These are phyloP conservation scores for Hypoxylon sp. DNA, from an alignment of 2,329 filamentous ascomycete species.

Conservation along the genomic window DNA sequence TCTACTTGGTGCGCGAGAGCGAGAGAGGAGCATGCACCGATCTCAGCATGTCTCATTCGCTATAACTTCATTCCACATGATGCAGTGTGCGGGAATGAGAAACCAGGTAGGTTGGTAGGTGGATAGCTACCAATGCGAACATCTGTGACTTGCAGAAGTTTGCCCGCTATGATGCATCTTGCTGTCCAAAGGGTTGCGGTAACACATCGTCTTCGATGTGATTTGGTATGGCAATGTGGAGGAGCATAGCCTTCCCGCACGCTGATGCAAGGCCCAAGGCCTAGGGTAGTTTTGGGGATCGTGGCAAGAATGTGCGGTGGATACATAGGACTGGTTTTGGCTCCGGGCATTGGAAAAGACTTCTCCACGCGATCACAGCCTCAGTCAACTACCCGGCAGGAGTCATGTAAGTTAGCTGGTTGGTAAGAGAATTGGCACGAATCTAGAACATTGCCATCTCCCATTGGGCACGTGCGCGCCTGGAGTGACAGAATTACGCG, in stretches of 20 bases:
- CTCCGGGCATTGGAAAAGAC: not conserved
- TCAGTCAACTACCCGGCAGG: slow-evolving; percentile 17
- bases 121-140: slow-evolving; percentile 37
- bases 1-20: slow-evolving; percentile 7
- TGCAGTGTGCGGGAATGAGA: slow-evolving; percentile 30
- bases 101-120: slow-evolving; percentile 9
- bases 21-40: slow-evolving; percentile 1
- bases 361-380: slow-evolving; percentile 24
- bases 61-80: slow-evolving; percentile 24
- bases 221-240: slow-evolving; percentile 43
- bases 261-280: slow-evolving; percentile 41
- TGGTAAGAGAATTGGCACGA: slow-evolving; percentile 6
- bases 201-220: slow-evolving; percentile 35
- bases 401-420: not conserved
- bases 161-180: slow-evolving; percentile 42
- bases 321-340: slow-evolving; percentile 11
- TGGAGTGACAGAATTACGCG: slow-evolving; percentile 14
- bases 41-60: slow-evolving; percentile 15
- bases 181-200: slow-evolving; percentile 34
- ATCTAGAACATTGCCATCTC: slow-evolving; percentile 36
- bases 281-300: slow-evolving; percentile 40
- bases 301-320: slow-evolving; percentile 27
- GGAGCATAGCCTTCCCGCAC: slow-evolving; percentile 43
- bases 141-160: slow-evolving; percentile 39
- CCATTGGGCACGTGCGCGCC: slow-evolving; percentile 21